Evolutionary conservation across 2,329 filamentous ascomycete species (phyloP), one percentile per base, ranked within the genome.

Genomic region (Graphilbum sp.): DNA sequence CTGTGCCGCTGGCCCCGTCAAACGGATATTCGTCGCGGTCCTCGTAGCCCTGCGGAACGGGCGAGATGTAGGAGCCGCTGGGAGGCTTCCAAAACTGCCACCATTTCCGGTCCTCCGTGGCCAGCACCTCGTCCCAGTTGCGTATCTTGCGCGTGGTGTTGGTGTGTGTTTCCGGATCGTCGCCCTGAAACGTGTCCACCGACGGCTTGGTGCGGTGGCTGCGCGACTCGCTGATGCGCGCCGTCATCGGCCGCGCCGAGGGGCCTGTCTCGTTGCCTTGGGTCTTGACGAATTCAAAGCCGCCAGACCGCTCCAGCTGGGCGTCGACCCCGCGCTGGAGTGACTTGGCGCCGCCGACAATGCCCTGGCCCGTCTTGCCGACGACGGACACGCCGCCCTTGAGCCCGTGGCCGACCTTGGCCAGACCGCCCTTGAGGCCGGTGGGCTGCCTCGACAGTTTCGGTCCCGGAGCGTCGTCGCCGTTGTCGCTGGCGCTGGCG

Each of bases 1-100:
- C 36, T n/a, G 37, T 40, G 5, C 17, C 37, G 10, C 16, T 24
- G 12, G 34, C 4, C 9, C 27, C 27, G 20, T 42, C 46, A 51
- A 62, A 57, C 2, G 61, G 60, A 21, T 59, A 59, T 18, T 64
- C 64, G 21, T 56, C 55, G 3, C 57, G 55, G 32, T 34, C 38
- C 24, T 66, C 63, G n/a, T 52, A 54, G 4, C 67, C 69, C 37
- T 76, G 72, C 0, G 74, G 74, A 1, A 77, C 56, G 0, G 74
- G 74, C 0, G 72, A 76, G 9, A 67, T 59, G 47, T 75, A 79
- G 3, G 67, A 69, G 19, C 74, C 74, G 2, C 65, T 55, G 0
- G 74, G 74, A 0, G 70, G 67, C 47, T 74, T 72, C 74, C 74
- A 79, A 42, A 79, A 78, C 43, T 78, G 57, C 59, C 69, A 78